Conservation (phyloP, 345 rosid species). For the Psidium friedrichsthalianum region DNA sequence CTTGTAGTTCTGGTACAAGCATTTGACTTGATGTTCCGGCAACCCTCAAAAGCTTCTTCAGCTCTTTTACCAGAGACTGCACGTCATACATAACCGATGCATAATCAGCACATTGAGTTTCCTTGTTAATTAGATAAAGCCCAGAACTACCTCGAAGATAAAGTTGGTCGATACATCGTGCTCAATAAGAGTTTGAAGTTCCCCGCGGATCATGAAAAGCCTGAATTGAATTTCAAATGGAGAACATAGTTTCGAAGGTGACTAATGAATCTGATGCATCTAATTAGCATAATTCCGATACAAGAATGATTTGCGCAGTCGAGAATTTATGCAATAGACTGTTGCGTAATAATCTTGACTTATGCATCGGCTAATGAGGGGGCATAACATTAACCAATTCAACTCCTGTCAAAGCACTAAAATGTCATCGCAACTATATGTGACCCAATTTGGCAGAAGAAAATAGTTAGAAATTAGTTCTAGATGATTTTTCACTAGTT, state of each 20-base stretch:
- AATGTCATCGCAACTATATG: background rate
- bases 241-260: accelerated
- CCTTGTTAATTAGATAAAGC: background rate
- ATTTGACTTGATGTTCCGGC: conserved; percentile 18
- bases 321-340: background rate
- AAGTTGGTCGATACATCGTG: conserved; percentile 40
- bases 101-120: background rate
- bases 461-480: background rate
- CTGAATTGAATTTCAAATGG: conserved; percentile 8
- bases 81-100: background rate
- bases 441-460: background rate
- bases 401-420: background rate
- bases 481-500: background rate
- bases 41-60: conserved; percentile 29
- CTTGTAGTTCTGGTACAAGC: conserved; percentile 30
- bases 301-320: accelerated
- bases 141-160: conserved; percentile 22
- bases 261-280: background rate
- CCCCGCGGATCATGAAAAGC: conserved; percentile 40
- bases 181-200: conserved; percentile 44
- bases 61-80: conserved; percentile 35
- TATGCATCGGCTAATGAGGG: background rate
- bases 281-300: background rate
- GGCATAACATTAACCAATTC: background rate
- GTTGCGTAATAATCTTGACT: background rate